Evolutionary conservation across 176 grass and related monocot genomes (phyloP).

Genomic region (Leersia perrieri): DNA sequence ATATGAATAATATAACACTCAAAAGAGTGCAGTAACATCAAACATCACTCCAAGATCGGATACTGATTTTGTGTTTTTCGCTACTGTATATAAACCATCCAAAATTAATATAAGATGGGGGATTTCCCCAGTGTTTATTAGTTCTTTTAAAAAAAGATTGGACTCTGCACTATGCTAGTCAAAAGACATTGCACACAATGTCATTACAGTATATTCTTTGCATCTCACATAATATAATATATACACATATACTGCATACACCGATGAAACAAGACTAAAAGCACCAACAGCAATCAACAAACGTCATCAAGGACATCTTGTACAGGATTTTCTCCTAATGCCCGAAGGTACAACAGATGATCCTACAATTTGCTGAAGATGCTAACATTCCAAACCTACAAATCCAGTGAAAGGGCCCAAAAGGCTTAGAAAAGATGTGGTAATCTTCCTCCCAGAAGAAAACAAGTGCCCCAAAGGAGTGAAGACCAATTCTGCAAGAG

Average conservation of each 20-base stretch:
- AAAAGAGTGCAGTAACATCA: too few relatives aligned
- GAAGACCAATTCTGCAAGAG: too few relatives aligned
- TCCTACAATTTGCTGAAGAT: not conserved
- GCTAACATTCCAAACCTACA: not conserved
- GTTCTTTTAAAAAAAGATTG: too few relatives aligned
- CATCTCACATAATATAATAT: not conserved
- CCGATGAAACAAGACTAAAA: not conserved
- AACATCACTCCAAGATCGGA: not conserved
- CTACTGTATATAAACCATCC: too few relatives aligned
- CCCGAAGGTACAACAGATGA: not conserved
- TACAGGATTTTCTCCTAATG: not conserved
- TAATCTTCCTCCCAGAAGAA: not conserved
- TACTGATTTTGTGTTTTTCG: too few relatives aligned
- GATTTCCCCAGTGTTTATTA: too few relatives aligned
- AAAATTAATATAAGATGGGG: too few relatives aligned
- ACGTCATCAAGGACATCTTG: not conserved
- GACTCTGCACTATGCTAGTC: not conserved
- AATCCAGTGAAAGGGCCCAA: not conserved
- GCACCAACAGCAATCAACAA: not conserved
- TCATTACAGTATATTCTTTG: not conserved
- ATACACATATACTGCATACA: not conserved
- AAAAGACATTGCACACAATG: not conserved
- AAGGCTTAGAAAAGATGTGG: not conserved
- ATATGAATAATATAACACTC: not conserved
- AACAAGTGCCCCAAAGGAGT: constrained; percentile 9